Percentiles rank a stretch among this genome's conserved stretches.
phyloP scores from a whole-genome alignment of 768 basidiomycete genomes.

The Naganishia vaughanmartiniae region DNA sequence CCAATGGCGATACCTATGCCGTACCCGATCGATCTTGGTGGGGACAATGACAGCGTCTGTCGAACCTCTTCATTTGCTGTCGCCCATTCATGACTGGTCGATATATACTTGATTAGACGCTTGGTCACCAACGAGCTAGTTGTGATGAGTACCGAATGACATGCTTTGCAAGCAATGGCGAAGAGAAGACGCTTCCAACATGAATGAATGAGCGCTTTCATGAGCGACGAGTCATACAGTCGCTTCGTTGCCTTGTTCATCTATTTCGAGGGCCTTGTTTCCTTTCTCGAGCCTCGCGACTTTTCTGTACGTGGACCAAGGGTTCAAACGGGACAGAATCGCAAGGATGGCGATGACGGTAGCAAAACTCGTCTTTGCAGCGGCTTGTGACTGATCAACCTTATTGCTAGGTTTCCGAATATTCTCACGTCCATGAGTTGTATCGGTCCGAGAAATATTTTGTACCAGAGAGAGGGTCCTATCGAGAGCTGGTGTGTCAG shows the following conservation, averaged over 20 bases:
- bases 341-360: not conserved
- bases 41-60: not conserved
- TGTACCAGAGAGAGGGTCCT: not conserved
- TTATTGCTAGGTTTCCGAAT: not conserved
- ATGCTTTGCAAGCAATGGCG: not conserved
- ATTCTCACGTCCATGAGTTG: too few species aligned
- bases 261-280: not conserved
- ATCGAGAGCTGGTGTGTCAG: not conserved
- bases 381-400: not conserved
- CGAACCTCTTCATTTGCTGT: not conserved
- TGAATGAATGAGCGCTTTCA: not conserved
- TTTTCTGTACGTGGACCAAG: not conserved
- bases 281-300: not conserved
- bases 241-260: slow-evolving; percentile 7
- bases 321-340: not conserved
- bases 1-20: slow-evolving; percentile 64
- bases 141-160: not conserved
- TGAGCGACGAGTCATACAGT: not conserved
- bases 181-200: not conserved
- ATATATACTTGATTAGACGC: slow-evolving; percentile 57
- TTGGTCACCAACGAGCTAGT: slow-evolving; percentile 54
- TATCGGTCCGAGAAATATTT: not conserved
- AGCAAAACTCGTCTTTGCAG: not conserved
- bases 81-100: slow-evolving; percentile 52
- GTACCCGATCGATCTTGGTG: slow-evolving; percentile 60